Conservation (phyloP, 2,329 filamentous ascomycete genomes). For the Paraphaeosphaeria sporulosa region DNA sequence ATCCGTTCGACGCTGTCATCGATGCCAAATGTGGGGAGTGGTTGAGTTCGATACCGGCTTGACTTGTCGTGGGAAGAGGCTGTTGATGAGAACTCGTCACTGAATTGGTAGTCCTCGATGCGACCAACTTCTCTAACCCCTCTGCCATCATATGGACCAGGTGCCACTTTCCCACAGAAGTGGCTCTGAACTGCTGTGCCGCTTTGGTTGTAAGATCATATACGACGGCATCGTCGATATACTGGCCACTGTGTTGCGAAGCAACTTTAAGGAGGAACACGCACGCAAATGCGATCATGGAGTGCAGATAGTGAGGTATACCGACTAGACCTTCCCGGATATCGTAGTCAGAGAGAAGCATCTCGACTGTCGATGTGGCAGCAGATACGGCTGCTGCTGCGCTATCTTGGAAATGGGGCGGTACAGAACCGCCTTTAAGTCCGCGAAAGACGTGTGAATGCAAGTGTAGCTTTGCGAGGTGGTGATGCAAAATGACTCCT, state of each 20-base stretch:
- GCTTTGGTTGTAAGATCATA: conserved; percentile 49
- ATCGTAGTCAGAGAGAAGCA: conserved; percentile 54
- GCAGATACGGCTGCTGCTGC: conserved; percentile 58
- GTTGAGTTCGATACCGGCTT: conserved; percentile 15
- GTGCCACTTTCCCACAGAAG: conserved; percentile 56
- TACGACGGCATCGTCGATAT: conserved; percentile 50
- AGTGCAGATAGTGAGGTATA: conserved; percentile 61
- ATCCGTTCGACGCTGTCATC: conserved; percentile 17
- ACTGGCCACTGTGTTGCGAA: conserved; percentile 51
- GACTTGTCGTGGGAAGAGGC: background rate
- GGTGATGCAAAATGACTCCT: conserved; percentile 61
- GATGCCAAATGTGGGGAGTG: conserved; percentile 20
- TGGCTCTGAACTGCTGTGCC: conserved; percentile 51
- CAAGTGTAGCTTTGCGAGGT: conserved; percentile 63
- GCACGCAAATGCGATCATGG: conserved; percentile 63
- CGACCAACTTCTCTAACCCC: conserved; percentile 54
- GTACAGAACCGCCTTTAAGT: conserved; percentile 57
- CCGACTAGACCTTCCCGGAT: conserved; percentile 52
- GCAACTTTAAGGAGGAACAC: conserved; percentile 61
- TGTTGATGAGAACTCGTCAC: conserved; percentile 13
- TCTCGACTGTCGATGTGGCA: conserved; percentile 55
- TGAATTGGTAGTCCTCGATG: conserved; percentile 23
- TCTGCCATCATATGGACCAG: conserved; percentile 57
- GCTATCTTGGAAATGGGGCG: conserved; percentile 56
- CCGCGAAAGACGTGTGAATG: conserved; percentile 59